Evolutionary conservation across 2,329 filamentous ascomycete species (phyloP).

Genomic region (Fonsecaea erecta): DNA sequence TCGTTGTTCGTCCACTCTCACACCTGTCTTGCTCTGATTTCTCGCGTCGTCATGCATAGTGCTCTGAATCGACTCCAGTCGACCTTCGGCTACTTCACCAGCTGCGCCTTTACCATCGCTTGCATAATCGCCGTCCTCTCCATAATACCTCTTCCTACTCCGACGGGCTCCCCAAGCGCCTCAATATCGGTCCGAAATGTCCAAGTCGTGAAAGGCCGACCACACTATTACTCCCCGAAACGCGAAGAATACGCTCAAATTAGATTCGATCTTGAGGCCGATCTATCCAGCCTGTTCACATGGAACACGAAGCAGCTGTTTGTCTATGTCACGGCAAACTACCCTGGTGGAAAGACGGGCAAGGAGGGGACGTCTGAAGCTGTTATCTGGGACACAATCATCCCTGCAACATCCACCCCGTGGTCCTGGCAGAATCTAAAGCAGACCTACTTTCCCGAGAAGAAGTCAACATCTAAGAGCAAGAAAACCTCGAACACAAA

Average conservation of each 20-base stretch:
- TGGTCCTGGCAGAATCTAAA: conserved; percentile 48
- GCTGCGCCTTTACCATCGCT: conserved; percentile 81
- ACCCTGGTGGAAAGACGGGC: conserved; percentile 48
- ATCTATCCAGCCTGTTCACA: conserved; percentile 89
- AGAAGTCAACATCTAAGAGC: conserved; percentile 35
- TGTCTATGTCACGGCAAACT: conserved; percentile 87
- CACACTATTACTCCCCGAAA: conserved; percentile 93
- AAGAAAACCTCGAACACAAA: conserved; percentile 37
- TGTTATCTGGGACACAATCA: conserved; percentile 95
- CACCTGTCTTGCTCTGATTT: not conserved
- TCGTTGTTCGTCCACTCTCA: not conserved
- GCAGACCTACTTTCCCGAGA: conserved; percentile 44
- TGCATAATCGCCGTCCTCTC: conserved; percentile 78
- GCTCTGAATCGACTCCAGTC: conserved; percentile 83
- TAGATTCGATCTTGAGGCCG: conserved; percentile 88
- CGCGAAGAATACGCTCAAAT: conserved; percentile 96
- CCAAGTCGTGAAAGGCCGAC: conserved; percentile 86
- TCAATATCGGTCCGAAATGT: conserved; percentile 72
- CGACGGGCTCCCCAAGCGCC: conserved; percentile 64
- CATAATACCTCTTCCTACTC: conserved; percentile 59
- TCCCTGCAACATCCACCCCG: conserved; percentile 65
- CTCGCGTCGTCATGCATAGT: conserved; percentile 25
- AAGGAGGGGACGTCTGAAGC: conserved; percentile 62
- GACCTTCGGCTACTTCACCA: conserved; percentile 97
- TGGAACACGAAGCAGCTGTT: conserved; percentile 99